These are phyloP conservation scores for Circinella umbellata DNA, from an alignment of 371 early-diverging fungal genomes.

Conservation along the genomic window DNA sequence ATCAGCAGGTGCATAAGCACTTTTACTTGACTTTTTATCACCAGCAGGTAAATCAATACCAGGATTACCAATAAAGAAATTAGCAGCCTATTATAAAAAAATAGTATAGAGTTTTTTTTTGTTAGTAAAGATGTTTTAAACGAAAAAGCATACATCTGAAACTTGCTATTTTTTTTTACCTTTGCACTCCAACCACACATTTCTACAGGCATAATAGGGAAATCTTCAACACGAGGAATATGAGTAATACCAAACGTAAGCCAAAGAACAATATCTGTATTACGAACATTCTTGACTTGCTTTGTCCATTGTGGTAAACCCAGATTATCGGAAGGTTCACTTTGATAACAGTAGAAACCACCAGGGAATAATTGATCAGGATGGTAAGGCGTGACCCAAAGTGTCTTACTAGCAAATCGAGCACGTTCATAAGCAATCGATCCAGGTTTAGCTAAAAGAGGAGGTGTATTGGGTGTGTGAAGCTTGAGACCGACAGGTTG, in stretches of 20 bases:
- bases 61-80: constrained; percentile 18
- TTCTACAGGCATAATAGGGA: constrained; percentile 60
- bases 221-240: constrained; percentile 53
- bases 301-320: constrained; percentile 43
- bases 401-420: constrained; percentile 45
- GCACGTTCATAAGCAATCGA: constrained; percentile 52
- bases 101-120: too few species aligned
- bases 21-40: constrained; percentile 3
- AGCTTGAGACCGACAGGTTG: constrained; percentile 47
- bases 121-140: too few species aligned
- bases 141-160: too few species aligned
- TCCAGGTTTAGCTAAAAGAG: constrained; percentile 45
- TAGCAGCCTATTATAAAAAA: background rate
- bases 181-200: constrained; percentile 30
- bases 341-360: constrained; percentile 55
- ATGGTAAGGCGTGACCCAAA: constrained; percentile 56
- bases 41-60: constrained; percentile 16
- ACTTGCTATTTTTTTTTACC: too few species aligned
- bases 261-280: constrained; percentile 53
- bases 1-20: background rate
- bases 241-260: constrained; percentile 55
- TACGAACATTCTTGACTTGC: constrained; percentile 26
- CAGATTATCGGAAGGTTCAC: constrained; percentile 26
- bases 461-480: constrained; percentile 28
- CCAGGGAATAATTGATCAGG: constrained; percentile 48